A percentile compares a stretch with the other conserved stretches of the same genome.
phyloP scores from a whole-genome alignment of 1,284 basidiomycete species.

The Cryptococcus sp. region DNA sequence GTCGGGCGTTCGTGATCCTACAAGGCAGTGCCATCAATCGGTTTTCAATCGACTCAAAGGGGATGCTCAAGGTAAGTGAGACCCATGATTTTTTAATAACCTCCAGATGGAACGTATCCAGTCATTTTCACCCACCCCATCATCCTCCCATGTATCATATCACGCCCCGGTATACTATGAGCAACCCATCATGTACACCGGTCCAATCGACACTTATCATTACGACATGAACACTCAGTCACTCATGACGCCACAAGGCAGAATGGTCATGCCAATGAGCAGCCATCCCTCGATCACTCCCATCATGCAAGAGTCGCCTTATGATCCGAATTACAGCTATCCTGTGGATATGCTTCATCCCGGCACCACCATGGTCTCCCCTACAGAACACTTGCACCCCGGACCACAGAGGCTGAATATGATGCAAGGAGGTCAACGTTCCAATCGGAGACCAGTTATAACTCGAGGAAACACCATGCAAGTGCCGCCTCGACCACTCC shows the following conservation, averaged over 20 bases:
- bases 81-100: too few relatives aligned
- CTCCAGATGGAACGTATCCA: conserved; percentile 6
- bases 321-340: not conserved
- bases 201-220: not conserved
- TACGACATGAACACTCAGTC: not conserved
- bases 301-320: not conserved
- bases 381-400: conserved; percentile 16
- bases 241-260: conserved; percentile 7
- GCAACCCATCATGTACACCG: not conserved
- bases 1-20: too few relatives aligned
- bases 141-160: conserved; percentile 1
- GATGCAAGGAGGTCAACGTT: too few relatives aligned
- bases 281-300: not conserved
- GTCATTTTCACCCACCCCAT: conserved; percentile 8
- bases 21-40: too few relatives aligned
- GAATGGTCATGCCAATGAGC: conserved; percentile 3
- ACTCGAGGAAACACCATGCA: conserved; percentile 19
- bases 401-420: too few relatives aligned
- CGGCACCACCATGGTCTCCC: conserved; percentile 14
- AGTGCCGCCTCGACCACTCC: conserved; percentile 9
- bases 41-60: too few relatives aligned
- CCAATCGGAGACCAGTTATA: conserved; percentile 9
- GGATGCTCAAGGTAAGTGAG: too few relatives aligned
- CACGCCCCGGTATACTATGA: not conserved
- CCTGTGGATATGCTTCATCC: not conserved